phyloP scores from a whole-genome alignment of 2,329 filamentous ascomycete genomes.

The Colletotrichum cordylinicola region DNA sequence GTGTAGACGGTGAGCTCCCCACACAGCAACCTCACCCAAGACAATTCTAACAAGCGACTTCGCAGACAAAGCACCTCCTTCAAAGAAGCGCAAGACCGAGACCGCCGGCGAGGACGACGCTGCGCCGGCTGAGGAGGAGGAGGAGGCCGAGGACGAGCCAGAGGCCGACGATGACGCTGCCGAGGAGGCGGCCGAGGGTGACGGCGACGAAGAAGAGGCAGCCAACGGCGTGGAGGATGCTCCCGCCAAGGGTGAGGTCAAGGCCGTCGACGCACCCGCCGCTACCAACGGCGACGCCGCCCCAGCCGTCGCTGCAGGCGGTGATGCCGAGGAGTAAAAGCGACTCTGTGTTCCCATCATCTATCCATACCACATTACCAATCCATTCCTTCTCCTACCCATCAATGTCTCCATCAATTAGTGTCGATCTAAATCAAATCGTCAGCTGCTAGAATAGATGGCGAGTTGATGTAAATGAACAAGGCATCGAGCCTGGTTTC shows the following conservation, averaged over 20 bases:
- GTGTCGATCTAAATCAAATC: background rate
- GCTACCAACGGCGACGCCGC: constrained; percentile 30
- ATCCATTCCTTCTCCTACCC: background rate
- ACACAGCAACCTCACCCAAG: background rate
- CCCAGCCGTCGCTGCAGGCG: constrained; percentile 26
- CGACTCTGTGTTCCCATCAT: background rate
- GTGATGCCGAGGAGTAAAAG: constrained; percentile 23
- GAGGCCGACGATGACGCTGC: constrained; percentile 36
- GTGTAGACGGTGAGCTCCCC: background rate
- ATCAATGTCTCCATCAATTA: background rate
- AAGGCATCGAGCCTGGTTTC: background rate
- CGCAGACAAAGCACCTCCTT: constrained; percentile 47
- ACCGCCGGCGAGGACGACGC: constrained; percentile 34
- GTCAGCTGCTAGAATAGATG: constrained; percentile 11
- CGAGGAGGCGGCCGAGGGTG: constrained; percentile 25
- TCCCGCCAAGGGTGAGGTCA: constrained; percentile 31
- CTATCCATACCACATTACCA: background rate
- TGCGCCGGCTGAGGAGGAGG: constrained; percentile 36
- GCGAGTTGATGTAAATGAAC: background rate
- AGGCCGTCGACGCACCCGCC: constrained; percentile 28
- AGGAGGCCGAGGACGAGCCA: constrained; percentile 31
- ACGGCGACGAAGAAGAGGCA: constrained; percentile 29
- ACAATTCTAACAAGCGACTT: background rate
- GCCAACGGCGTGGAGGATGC: constrained; percentile 26
- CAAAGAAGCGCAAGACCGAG: constrained; percentile 58